A percentile compares a stretch with the other conserved stretches of the same genome.
These are phyloP conservation scores for Solanum pinnatisectum DNA, from an alignment of 257 asterid species.

Conservation along the genomic window DNA sequence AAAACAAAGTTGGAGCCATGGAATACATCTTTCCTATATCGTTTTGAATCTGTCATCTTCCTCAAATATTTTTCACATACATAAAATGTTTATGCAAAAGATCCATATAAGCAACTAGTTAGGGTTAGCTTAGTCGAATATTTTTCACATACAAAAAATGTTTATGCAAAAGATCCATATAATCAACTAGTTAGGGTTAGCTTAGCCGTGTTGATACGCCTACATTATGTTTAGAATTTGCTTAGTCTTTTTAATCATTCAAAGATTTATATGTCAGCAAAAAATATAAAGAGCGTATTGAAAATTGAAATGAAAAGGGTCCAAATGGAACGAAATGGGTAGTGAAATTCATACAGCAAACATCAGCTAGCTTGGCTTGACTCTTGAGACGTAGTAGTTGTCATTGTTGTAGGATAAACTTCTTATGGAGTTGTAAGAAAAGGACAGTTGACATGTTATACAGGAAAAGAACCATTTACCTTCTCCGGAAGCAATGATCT, in stretches of 20 bases:
- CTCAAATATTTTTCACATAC: background rate
- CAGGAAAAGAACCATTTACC: slow-evolving; percentile 24
- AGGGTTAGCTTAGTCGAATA: background rate
- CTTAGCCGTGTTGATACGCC: background rate
- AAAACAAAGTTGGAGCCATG: background rate
- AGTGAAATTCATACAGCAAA: background rate
- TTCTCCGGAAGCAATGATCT: slow-evolving; percentile 88
- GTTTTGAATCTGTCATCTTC: background rate
- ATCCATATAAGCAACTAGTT: background rate
- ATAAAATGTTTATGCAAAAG: background rate
- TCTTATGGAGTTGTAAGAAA: background rate
- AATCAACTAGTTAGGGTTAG: background rate
- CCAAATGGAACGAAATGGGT: background rate
- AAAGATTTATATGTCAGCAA: background rate
- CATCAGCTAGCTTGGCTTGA: background rate
- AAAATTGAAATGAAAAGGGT: background rate
- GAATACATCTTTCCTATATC: background rate
- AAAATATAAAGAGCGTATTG: background rate
- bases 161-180: background rate
- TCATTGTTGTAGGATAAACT: background rate
- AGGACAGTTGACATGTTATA: background rate
- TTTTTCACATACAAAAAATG: background rate
- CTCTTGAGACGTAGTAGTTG: background rate
- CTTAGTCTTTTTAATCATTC: background rate
- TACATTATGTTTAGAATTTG: background rate